Base-by-base conservation (phyloP, 176 grass and related monocot species). In the Hsuehochloa calcarea region DNA sequence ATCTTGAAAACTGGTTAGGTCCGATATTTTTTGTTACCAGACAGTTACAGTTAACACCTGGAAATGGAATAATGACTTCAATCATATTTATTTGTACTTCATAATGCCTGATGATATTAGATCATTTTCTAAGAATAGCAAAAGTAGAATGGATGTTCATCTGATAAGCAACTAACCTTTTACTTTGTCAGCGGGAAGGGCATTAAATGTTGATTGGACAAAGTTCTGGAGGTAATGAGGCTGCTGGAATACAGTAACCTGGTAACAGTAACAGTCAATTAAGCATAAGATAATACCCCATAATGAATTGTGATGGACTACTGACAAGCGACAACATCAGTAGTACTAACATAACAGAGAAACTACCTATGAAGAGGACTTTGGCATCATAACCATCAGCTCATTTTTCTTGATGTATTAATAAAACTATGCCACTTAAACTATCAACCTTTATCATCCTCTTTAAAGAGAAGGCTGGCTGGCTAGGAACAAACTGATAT, bases 241-340 rank as follows among this genome's bases (percentile, higher is more conserved):
- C 88, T 95, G 86, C 88, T 90, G 90, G 86, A 98, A 98, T 67
- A 95, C 96, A 68, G 93, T 92, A 43, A 98, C 96, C 96, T 98
- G 93, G 79, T 85, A 87, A 60, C 55, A 77, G 37, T 56, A 79
- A 79, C 50, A 84, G 8, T 22, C 54, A 23, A 51, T 70, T 77
- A 74, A n/a, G 20, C 66, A 81, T 70, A 81, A 76, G 51, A 60
- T 70, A 70, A 89, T 64, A 59, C 2, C 1, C 47, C 41, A 41
- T 61, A 68, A 68, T 60, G 8, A 74, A 74, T 51, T 50, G 23
- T 41, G 43, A 0, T 35, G 37, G 51, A 8, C 8, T 26, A 23
- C 35, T 13, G 0, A 45, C 64, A 68, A 23, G 23, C 8, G 0
- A 37, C 64, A 68, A 61, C 4, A 51, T 16, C 40, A n/a, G 4